Conservation (phyloP, 2,329 filamentous ascomycete species). For the Myriosclerotinia scirpicola region DNA sequence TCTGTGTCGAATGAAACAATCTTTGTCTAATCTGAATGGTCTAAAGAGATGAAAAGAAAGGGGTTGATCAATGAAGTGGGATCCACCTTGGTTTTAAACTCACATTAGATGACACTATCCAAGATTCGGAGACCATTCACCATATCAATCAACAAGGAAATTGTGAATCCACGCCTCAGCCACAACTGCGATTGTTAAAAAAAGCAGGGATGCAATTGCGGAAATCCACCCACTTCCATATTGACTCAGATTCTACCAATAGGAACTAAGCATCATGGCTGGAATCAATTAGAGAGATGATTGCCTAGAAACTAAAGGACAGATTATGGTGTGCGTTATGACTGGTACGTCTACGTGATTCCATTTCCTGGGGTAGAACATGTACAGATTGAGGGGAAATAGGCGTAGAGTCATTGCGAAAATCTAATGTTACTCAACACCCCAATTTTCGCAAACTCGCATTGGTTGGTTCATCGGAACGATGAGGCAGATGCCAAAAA, state of each 20-base stretch:
- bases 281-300: constrained; percentile 3
- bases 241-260: constrained; percentile 13
- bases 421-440: constrained; percentile 7
- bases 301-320: constrained; percentile 16
- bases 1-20: not conserved
- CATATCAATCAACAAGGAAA: not conserved
- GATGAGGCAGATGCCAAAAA: constrained; percentile 6
- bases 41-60: constrained; percentile 1
- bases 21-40: constrained; percentile 1
- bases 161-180: constrained; percentile 7
- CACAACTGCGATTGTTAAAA: constrained; percentile 2
- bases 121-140: constrained; percentile 9
- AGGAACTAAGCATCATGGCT: not conserved
- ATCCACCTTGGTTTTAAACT: constrained; percentile 20
- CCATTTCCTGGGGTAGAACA: not conserved
- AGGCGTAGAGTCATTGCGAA: constrained; percentile 21
- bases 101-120: not conserved
- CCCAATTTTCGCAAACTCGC: not conserved
- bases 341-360: constrained; percentile 5
- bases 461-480: constrained; percentile 2
- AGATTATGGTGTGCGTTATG: constrained; percentile 11
- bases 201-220: not conserved
- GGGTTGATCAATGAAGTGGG: constrained; percentile 11
- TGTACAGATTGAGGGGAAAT: constrained; percentile 10
- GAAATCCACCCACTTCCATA: not conserved